A percentile compares a stretch with the other conserved stretches of the same genome.
These are phyloP conservation scores for Pythium phragmitis DNA, from an alignment of 352 stramenopile species.

Conservation along the genomic window DNA sequence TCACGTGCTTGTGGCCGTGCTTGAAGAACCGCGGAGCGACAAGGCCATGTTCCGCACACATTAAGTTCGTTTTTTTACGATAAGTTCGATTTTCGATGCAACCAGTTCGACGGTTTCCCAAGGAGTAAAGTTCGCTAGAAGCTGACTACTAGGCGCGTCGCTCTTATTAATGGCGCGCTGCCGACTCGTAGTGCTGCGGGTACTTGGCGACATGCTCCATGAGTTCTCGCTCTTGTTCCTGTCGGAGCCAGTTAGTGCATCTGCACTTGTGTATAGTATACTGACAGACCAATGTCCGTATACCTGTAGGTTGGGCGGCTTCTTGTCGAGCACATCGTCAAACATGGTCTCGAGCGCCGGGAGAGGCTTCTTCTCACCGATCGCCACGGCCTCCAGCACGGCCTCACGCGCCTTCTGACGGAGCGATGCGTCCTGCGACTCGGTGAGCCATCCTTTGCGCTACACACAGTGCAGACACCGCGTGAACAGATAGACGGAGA, in stretches of 20 bases:
- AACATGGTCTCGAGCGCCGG: conserved; percentile 93
- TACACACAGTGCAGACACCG: conserved; percentile 18
- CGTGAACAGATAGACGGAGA: background rate
- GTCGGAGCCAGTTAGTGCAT: background rate
- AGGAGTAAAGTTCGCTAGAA: background rate
- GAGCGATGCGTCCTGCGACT: conserved; percentile 78
- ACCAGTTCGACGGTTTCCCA: conserved; percentile 17
- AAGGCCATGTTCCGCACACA: conserved; percentile 2
- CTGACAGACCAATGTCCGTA: background rate
- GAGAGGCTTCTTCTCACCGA: conserved; percentile 89
- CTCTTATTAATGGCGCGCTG: background rate
- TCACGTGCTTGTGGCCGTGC: conserved; percentile 3
- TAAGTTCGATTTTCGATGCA: conserved; percentile 19
- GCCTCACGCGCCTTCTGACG: conserved; percentile 89
- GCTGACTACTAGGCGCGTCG: background rate
- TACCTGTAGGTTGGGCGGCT: conserved; percentile 91
- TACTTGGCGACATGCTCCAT: conserved; percentile 92
- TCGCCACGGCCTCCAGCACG: conserved; percentile 79
- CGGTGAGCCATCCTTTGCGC: conserved; percentile 87
- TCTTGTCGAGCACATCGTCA: conserved; percentile 96
- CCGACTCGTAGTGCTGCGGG: conserved; percentile 81
- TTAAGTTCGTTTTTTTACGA: conserved; percentile 11
- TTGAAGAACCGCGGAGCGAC: conserved; percentile 21
- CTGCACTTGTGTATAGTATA: too few species aligned
- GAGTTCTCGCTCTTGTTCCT: conserved; percentile 93